Conservation (phyloP, 164 flowering plant genomes). For the Nelumbo lutea region DNA sequence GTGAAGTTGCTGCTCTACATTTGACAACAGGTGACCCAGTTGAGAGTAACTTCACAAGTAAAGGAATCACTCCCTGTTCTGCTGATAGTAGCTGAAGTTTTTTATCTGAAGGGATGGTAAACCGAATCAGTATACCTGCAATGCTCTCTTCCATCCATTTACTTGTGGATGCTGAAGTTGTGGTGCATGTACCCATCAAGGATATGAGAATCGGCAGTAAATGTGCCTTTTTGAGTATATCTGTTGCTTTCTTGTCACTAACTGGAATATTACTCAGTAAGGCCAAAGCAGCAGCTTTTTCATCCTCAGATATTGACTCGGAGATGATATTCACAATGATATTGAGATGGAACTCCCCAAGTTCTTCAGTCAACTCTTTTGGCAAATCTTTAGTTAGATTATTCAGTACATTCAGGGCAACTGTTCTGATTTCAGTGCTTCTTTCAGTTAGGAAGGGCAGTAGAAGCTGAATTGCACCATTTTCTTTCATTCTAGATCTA, state of each 20-base stretch:
- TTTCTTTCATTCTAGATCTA: conserved; percentile 60
- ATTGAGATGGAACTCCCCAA: conserved; percentile 40
- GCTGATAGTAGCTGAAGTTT: conserved; percentile 53
- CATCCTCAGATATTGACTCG: conserved; percentile 38
- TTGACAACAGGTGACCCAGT: conserved; percentile 45
- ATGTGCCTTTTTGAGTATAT: conserved; percentile 39
- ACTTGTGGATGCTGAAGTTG: conserved; percentile 17
- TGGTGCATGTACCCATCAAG: conserved; percentile 19
- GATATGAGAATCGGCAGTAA: conserved; percentile 53
- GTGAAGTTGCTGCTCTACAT: conserved; percentile 57
- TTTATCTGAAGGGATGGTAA: conserved; percentile 66
- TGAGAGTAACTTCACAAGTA: conserved; percentile 62
- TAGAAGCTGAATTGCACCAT: conserved; percentile 66
- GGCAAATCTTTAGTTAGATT: conserved; percentile 50
- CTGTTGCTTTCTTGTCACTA: conserved; percentile 53
- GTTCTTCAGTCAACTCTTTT: conserved; percentile 47
- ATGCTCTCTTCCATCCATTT: conserved; percentile 38
- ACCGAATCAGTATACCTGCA: conserved; percentile 52
- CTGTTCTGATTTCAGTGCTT: conserved; percentile 36
- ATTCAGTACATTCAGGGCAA: conserved; percentile 49
- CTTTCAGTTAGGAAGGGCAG: conserved; percentile 55
- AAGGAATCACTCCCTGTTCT: conserved; percentile 55
- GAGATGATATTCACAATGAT: conserved; percentile 38
- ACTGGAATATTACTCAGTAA: conserved; percentile 62
- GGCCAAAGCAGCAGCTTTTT: conserved; percentile 69